Conservation (phyloP, 805 yeast species). For the Wickerhamomyces kurtzmanii region DNA sequence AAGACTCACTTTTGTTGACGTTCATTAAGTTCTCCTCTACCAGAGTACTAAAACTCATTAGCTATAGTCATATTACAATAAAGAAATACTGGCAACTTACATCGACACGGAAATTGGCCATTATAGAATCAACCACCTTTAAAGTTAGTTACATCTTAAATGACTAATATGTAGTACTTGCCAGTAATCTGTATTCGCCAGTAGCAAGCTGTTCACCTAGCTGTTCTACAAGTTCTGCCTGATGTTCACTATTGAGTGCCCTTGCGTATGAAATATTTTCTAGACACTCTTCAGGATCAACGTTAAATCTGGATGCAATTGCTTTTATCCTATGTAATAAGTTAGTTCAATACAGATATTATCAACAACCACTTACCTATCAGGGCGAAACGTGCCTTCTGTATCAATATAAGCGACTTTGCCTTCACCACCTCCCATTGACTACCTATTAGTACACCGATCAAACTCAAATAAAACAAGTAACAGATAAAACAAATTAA, state of each 20-base stretch:
- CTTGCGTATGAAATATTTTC: conserved; percentile 70
- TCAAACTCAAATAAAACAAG: no score
- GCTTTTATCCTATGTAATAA: conserved; percentile 30
- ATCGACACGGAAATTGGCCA: conserved; percentile 74
- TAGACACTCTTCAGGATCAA: conserved; percentile 60
- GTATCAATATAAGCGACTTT: conserved; percentile 74
- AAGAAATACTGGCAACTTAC: conserved; percentile 9
- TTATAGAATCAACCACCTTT: conserved; percentile 55
- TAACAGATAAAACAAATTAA: neutral
- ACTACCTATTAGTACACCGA: conserved; percentile 10
- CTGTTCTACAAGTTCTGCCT: conserved; percentile 59
- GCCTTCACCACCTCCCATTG: conserved; percentile 75
- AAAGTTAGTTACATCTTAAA: neutral
- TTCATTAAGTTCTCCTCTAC: conserved; percentile 70
- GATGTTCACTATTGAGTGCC: conserved; percentile 73
- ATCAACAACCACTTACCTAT: conserved; percentile 25
- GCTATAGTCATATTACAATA: neutral
- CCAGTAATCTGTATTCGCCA: conserved; percentile 52
- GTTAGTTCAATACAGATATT: neutral
- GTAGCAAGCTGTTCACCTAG: conserved; percentile 60
- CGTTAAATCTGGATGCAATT: conserved; percentile 59
- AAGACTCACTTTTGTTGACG: conserved; percentile 61
- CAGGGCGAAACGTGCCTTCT: conserved; percentile 77
- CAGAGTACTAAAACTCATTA: conserved; percentile 35
- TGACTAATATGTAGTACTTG: conserved; percentile 19